A percentile compares a stretch with the other conserved stretches of the same genome.
phyloP scores from a whole-genome alignment of 2,329 filamentous ascomycete species.

The Colletotrichum sidae region DNA sequence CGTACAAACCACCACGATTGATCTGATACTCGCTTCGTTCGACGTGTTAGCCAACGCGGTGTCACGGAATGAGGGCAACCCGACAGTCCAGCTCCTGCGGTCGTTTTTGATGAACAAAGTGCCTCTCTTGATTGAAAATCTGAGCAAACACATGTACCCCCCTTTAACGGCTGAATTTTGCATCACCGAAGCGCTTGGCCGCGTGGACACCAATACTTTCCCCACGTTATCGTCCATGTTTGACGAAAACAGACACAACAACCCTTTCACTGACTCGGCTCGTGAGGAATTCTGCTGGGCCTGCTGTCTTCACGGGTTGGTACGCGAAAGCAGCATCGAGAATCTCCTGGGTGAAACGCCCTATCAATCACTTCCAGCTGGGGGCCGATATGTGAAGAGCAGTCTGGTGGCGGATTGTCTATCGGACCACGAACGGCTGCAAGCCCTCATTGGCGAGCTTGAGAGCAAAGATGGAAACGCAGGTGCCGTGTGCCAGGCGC shows the following conservation, averaged over 20 bases:
- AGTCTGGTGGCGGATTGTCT: conserved; percentile 82
- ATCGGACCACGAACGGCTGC: conserved; percentile 79
- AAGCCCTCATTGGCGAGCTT: conserved; percentile 82
- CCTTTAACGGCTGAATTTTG: conserved; percentile 81
- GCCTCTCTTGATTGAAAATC: conserved; percentile 64
- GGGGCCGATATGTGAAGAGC: conserved; percentile 82
- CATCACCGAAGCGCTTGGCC: conserved; percentile 77
- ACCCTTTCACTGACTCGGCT: conserved; percentile 68
- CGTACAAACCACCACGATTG: conserved; percentile 79
- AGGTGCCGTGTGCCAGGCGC: conserved; percentile 83
- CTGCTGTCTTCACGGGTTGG: conserved; percentile 88
- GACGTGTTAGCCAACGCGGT: conserved; percentile 90
- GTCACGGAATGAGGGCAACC: conserved; percentile 70
- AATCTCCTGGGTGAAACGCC: conserved; percentile 86
- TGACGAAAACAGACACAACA: conserved; percentile 67
- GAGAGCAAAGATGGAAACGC: conserved; percentile 94
- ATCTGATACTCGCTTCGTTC: conserved; percentile 89
- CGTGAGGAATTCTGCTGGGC: conserved; percentile 86
- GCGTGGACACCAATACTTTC: conserved; percentile 84
- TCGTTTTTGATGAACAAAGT: conserved; percentile 85
- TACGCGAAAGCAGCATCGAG: conserved; percentile 82
- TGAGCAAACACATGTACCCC: conserved; percentile 75
- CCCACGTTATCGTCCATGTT: conserved; percentile 70
- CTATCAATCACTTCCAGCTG: conserved; percentile 80
- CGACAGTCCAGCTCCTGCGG: conserved; percentile 78